A percentile compares a stretch with the other conserved stretches of the same genome.
phyloP scores from a whole-genome alignment of 371 early-diverging fungal species.

The Mucor mucedo region DNA sequence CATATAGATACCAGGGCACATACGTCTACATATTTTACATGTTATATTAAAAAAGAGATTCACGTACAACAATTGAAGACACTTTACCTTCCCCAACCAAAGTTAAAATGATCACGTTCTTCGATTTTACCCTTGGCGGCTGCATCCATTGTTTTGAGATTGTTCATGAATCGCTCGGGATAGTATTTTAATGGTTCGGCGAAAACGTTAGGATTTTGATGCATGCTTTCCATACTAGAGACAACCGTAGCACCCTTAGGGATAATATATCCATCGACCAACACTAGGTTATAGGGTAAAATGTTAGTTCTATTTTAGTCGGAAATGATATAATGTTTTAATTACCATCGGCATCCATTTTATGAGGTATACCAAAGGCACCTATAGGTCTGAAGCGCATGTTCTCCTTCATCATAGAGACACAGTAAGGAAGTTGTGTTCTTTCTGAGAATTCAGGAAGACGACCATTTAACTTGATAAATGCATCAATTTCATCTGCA shows the following conservation, averaged over 20 bases:
- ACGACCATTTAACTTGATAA: slow-evolving; percentile 8
- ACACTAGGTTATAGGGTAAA: background rate
- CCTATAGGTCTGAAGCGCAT: slow-evolving; percentile 17
- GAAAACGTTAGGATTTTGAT: slow-evolving; percentile 15
- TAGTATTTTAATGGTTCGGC: slow-evolving; percentile 12
- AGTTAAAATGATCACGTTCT: slow-evolving; percentile 21
- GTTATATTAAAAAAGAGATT: too few species aligned
- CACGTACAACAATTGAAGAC: background rate
- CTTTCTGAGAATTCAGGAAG: slow-evolving; percentile 20
- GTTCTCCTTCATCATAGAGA: slow-evolving; percentile 20
- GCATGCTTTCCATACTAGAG: slow-evolving; percentile 19
- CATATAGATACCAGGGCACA: slow-evolving; percentile 26
- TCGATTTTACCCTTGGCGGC: slow-evolving; percentile 19
- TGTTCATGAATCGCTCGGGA: slow-evolving; percentile 23
- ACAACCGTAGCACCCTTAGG: slow-evolving; percentile 8
- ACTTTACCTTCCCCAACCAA: slow-evolving; percentile 31
- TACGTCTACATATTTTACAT: slow-evolving; percentile 6
- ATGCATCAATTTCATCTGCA: slow-evolving; percentile 20
- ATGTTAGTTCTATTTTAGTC: too few species aligned
- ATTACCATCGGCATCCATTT: slow-evolving; percentile 20
- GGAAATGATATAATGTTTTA: too few species aligned
- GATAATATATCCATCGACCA: slow-evolving; percentile 19
- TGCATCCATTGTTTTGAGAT: slow-evolving; percentile 11
- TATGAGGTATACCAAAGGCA: slow-evolving; percentile 20
- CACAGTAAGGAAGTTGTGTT: slow-evolving; percentile 8